Conservation (phyloP, 2,329 filamentous ascomycete genomes). For the Talaromyces piceae region DNA sequence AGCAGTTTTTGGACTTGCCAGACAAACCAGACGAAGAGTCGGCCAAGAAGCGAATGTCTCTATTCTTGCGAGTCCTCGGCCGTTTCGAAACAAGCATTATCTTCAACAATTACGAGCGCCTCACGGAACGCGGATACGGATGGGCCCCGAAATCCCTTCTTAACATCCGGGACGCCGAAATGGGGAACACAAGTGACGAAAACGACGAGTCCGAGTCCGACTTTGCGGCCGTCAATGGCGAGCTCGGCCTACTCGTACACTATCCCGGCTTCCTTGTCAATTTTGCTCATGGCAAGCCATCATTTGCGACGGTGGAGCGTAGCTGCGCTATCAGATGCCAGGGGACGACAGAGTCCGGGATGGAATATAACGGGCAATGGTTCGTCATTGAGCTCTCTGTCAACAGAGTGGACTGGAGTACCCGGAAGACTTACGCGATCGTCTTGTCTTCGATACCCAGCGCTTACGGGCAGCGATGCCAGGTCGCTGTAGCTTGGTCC, state of each 20-base stretch:
- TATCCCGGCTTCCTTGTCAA: slow-evolving; percentile 2
- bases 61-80: slow-evolving; percentile 5
- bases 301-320: slow-evolving; percentile 5
- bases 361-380: slow-evolving; percentile 1
- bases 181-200: background rate
- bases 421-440: slow-evolving; percentile 8
- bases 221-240: background rate
- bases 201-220: background rate
- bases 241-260: slow-evolving; percentile 1
- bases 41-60: slow-evolving; percentile 7
- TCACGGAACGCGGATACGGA: slow-evolving; percentile 4
- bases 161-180: slow-evolving; percentile 8
- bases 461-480: background rate
- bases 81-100: slow-evolving; percentile 4
- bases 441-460: slow-evolving; percentile 7
- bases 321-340: slow-evolving; percentile 8
- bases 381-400: slow-evolving; percentile 12
- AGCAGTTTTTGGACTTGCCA: background rate
- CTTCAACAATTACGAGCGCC: slow-evolving; percentile 15
- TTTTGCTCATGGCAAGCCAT: background rate
- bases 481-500: slow-evolving; percentile 1
- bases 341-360: background rate
- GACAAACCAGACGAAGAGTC: slow-evolving; percentile 4
- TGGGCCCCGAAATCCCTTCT: slow-evolving; percentile 14
- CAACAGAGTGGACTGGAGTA: slow-evolving; percentile 10